Percentiles rank a stretch among this genome's conserved stretches.
Evolutionary conservation across 2,329 filamentous ascomycete species (phyloP).

Genomic region (Dactylella cylindrospora): DNA sequence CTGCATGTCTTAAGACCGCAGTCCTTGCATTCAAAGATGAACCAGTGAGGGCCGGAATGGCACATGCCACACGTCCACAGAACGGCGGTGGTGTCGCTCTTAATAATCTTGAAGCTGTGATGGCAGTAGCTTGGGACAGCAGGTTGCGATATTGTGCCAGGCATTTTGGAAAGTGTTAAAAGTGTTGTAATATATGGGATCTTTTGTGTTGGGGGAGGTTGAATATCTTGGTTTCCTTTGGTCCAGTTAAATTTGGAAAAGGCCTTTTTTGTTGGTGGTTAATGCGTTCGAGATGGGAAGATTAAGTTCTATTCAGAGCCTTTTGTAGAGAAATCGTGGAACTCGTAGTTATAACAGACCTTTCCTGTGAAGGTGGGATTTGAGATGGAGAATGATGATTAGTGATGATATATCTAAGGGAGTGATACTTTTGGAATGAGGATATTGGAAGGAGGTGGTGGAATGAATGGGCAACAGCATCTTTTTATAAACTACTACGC

Average conservation of each 20-base stretch:
- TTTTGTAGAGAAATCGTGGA: too few species aligned
- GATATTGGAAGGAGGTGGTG: conserved; percentile 44
- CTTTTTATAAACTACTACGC: too few species aligned
- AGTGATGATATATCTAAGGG: too few species aligned
- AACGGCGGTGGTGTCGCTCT: conserved; percentile 66
- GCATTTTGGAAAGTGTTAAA: too few species aligned
- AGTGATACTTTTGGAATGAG: conserved; percentile 44
- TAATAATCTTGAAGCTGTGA: conserved; percentile 67
- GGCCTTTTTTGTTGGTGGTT: conserved; percentile 3
- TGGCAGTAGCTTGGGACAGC: conserved; percentile 62
- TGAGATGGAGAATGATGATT: too few species aligned
- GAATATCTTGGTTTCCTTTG: too few species aligned
- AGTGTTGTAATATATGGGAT: too few species aligned
- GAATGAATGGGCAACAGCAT: conserved; percentile 44
- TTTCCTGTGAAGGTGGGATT: too few species aligned
- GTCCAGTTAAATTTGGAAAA: too few species aligned
- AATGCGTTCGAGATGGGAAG: conserved; percentile 30
- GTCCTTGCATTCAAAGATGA: conserved; percentile 69
- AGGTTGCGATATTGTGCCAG: conserved; percentile 36
- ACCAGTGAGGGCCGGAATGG: conserved; percentile 66
- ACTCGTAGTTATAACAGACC: too few species aligned
- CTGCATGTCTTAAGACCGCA: conserved; percentile 68
- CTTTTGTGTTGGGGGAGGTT: too few species aligned
- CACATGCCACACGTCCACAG: conserved; percentile 68
- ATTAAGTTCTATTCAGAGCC: too few species aligned